Conservation (phyloP, 192 early-diverging fungal species). For the Podila epicladia region DNA sequence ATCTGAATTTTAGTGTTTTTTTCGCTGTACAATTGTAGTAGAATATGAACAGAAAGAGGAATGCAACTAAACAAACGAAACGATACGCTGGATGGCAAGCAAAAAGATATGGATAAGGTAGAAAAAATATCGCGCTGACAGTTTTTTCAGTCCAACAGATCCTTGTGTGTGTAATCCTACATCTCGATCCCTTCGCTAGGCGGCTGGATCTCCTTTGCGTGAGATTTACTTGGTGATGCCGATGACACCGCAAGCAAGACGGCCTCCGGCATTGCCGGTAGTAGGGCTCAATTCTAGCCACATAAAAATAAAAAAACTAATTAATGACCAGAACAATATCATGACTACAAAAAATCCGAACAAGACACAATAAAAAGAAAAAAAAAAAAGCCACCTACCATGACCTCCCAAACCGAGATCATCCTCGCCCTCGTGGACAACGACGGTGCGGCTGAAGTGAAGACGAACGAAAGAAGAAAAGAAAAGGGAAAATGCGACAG, state of each 20-base stretch:
- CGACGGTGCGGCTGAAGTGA: slow-evolving; percentile 72
- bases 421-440: slow-evolving; percentile 87
- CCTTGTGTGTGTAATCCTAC: not conserved
- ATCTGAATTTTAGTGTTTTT: too few relatives aligned
- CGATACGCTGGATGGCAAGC: too few relatives aligned
- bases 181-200: too few relatives aligned
- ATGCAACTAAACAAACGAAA: too few relatives aligned
- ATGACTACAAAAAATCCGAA: too few relatives aligned
- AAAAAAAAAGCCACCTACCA: too few relatives aligned
- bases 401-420: slow-evolving; percentile 84
- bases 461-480: slow-evolving; percentile 9
- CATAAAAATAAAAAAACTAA: too few relatives aligned
- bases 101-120: slow-evolving; percentile 2
- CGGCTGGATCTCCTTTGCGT: not conserved
- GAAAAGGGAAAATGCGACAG: not conserved
- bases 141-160: slow-evolving; percentile 3
- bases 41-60: too few relatives aligned
- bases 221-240: slow-evolving; percentile 69
- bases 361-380: too few relatives aligned
- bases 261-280: slow-evolving; percentile 91
- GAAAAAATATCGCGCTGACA: slow-evolving; percentile 39
- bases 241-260: slow-evolving; percentile 92
- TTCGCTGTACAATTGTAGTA: too few relatives aligned
- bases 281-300: too few relatives aligned
- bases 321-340: too few relatives aligned